phyloP scores from a whole-genome alignment of 108 stramenopile species.

The Cyclotella sp. region DNA sequence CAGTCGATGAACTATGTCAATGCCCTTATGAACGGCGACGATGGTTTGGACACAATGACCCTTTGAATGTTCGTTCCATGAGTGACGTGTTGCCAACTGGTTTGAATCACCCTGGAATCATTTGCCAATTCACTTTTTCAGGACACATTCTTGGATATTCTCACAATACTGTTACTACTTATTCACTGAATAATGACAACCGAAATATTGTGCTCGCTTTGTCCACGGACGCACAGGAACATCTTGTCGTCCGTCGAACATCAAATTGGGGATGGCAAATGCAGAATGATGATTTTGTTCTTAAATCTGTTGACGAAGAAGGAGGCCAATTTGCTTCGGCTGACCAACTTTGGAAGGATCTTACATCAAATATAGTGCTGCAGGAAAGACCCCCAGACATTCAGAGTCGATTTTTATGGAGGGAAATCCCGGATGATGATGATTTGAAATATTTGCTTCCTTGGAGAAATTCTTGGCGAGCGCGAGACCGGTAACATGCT shows the following conservation, averaged over 20 bases:
- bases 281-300: not conserved
- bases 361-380: constrained; percentile 6
- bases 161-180: not conserved
- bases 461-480: constrained; percentile 19
- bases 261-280: constrained; percentile 37
- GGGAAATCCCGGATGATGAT: constrained; percentile 42
- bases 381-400: constrained; percentile 20
- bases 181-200: not conserved
- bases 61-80: not conserved
- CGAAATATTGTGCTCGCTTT: constrained; percentile 6
- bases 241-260: constrained; percentile 1
- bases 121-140: not conserved
- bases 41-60: constrained; percentile 26
- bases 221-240: not conserved
- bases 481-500: not conserved
- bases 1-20: constrained; percentile 18
- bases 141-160: not conserved
- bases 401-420: constrained; percentile 12
- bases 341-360: constrained; percentile 23
- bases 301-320: constrained; percentile 28
- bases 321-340: not conserved
- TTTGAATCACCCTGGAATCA: not conserved
- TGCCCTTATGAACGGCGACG: constrained; percentile 18
- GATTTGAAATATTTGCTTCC: constrained; percentile 7
- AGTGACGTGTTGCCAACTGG: constrained; percentile 9